phyloP scores from a whole-genome alignment of 1,284 basidiomycete species.

The Boletus sp. region DNA sequence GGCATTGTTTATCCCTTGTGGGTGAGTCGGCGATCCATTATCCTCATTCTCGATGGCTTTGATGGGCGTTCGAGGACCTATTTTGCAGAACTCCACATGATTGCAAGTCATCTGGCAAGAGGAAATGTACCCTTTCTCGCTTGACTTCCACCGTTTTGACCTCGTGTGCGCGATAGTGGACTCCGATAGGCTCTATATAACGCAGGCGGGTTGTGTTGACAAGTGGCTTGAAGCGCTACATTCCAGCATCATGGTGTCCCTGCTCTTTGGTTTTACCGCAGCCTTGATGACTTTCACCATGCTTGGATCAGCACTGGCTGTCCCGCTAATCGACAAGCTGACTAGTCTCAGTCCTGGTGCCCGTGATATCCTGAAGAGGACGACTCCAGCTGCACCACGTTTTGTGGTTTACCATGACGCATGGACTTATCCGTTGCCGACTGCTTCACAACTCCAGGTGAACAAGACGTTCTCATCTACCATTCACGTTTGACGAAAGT shows the following conservation, averaged over 20 bases:
- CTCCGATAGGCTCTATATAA: not conserved
- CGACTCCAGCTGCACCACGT: conserved; percentile 3
- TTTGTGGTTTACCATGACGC: conserved; percentile 6
- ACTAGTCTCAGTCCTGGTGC: conserved; percentile 1
- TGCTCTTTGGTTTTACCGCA: not conserved
- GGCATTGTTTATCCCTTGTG: not conserved
- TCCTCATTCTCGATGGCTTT: not conserved
- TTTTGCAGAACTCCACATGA: not conserved
- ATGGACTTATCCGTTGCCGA: not conserved
- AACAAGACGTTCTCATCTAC: not conserved
- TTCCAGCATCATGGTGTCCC: not conserved
- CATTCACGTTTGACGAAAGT: not conserved
- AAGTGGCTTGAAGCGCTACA: not conserved
- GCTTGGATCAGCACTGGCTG: not conserved
- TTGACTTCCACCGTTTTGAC: not conserved
- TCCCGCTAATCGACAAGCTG: not conserved
- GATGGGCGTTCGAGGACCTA: not conserved
- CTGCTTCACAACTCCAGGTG: conserved; percentile 3
- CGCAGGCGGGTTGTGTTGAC: not conserved
- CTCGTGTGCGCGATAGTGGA: not conserved
- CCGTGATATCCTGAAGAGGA: conserved; percentile 9
- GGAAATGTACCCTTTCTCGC: not conserved
- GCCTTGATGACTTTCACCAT: not conserved
- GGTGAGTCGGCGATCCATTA: not conserved
- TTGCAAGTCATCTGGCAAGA: not conserved